A percentile compares a stretch with the other conserved stretches of the same genome.
These are phyloP conservation scores for Trametes gibbosa DNA, from an alignment of 768 basidiomycete species.

Conservation along the genomic window DNA sequence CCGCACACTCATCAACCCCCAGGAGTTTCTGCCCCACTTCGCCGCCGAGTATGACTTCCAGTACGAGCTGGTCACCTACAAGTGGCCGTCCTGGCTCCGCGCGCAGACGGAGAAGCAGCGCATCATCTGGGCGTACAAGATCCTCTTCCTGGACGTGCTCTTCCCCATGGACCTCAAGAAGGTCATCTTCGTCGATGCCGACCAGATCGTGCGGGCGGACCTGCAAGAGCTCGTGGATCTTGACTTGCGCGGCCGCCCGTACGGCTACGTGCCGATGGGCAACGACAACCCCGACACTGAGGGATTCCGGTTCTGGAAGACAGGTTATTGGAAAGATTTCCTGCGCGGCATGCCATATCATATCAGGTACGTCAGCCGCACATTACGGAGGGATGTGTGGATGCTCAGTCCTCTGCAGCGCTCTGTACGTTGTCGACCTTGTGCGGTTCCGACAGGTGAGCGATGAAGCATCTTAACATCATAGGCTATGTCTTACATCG, in stretches of 20 bases:
- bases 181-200: conserved; percentile 98
- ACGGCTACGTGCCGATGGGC: conserved; percentile 97
- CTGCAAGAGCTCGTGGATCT: conserved; percentile 92
- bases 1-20: not conserved
- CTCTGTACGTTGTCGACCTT: conserved; percentile 93
- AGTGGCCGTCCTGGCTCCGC: conserved; percentile 99
- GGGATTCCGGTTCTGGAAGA: conserved; percentile 98
- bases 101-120: conserved; percentile 97
- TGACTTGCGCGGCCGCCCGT: conserved; percentile 89
- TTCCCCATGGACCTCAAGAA: conserved; percentile 99
- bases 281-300: conserved; percentile 94
- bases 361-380: conserved; percentile 68
- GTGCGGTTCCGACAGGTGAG: conserved; percentile 88
- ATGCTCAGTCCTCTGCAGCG: conserved; percentile 47
- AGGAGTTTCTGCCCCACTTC: conserved; percentile 95
- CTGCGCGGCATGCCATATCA: conserved; percentile 86
- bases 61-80: conserved; percentile 97
- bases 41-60: conserved; percentile 91
- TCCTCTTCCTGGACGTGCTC: conserved; percentile 96
- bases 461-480: not conserved
- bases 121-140: conserved; percentile 99
- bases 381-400: not conserved
- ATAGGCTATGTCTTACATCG: not conserved
- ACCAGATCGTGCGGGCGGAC: conserved; percentile 97
- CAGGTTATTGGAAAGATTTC: conserved; percentile 92